These are phyloP conservation scores for Talaromyces sp. DNA, from an alignment of 2,329 filamentous ascomycete species.

Conservation along the genomic window DNA sequence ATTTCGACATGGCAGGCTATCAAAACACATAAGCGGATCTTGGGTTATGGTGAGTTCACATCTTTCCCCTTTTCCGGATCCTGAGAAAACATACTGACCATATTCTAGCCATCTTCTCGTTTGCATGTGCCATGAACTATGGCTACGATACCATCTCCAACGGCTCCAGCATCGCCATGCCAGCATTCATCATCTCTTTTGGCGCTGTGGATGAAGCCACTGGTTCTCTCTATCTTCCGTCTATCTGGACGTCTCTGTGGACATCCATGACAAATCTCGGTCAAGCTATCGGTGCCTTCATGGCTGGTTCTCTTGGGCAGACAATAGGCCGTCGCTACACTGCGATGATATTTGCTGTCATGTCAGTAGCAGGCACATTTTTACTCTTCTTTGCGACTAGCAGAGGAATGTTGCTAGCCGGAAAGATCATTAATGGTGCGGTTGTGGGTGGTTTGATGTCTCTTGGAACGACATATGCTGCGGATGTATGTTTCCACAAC, in stretches of 20 bases:
- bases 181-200: conserved; percentile 21
- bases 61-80: background rate
- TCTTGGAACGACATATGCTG: conserved; percentile 22
- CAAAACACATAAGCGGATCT: background rate
- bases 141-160: conserved; percentile 29
- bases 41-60: background rate
- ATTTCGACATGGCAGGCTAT: conserved; percentile 5
- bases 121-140: conserved; percentile 19
- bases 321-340: conserved; percentile 36
- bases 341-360: conserved; percentile 28
- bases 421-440: conserved; percentile 22
- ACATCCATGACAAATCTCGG: conserved; percentile 24
- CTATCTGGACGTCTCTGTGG: conserved; percentile 24
- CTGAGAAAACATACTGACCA: background rate
- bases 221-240: conserved; percentile 19
- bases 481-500: conserved; percentile 16
- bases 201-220: conserved; percentile 8
- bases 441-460: conserved; percentile 23
- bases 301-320: conserved; percentile 35
- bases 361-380: conserved; percentile 21
- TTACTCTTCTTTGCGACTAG: conserved; percentile 20
- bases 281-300: conserved; percentile 24
- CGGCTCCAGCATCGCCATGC: conserved; percentile 25
- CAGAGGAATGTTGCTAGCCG: conserved; percentile 20
- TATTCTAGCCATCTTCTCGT: background rate